Evolutionary conservation across 768 basidiomycete genomes (phyloP).

Genomic region (Cystobasidium ongulense): DNA sequence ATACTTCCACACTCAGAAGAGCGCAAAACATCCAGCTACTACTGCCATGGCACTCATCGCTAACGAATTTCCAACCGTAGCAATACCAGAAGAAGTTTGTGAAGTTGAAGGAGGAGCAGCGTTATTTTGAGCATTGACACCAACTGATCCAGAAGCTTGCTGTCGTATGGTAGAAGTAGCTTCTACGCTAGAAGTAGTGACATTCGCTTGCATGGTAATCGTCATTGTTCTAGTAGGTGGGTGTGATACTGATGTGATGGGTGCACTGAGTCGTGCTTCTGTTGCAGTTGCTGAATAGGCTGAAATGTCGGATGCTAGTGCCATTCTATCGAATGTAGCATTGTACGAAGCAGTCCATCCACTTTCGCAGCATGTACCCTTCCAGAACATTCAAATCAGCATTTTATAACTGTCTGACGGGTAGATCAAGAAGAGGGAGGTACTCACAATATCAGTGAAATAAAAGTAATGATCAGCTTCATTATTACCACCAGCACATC

Average conservation of each 20-base stretch:
- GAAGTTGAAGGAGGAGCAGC: neutral
- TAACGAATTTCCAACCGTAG: neutral
- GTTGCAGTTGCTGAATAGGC: neutral
- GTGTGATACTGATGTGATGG: neutral
- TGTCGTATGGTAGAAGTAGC: neutral
- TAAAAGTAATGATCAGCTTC: conserved; percentile 16
- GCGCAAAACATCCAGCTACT: neutral
- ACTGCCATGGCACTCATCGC: neutral
- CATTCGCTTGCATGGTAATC: neutral
- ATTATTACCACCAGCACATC: conserved; percentile 21
- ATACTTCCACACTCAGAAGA: no score
- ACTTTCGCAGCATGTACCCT: neutral
- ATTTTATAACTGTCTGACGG: no score
- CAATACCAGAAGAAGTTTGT: neutral
- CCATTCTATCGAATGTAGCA: neutral
- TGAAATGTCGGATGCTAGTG: neutral
- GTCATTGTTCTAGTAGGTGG: neutral
- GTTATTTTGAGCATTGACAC: neutral
- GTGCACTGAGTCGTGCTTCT: neutral
- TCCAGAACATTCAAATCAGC: neutral
- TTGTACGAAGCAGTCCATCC: neutral
- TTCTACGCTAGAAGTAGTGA: neutral
- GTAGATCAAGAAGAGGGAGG: neutral
- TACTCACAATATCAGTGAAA: conserved; percentile 1
- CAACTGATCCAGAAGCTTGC: neutral